Conservation (phyloP, 1,284 basidiomycete genomes). For the Grifola frondosa region DNA sequence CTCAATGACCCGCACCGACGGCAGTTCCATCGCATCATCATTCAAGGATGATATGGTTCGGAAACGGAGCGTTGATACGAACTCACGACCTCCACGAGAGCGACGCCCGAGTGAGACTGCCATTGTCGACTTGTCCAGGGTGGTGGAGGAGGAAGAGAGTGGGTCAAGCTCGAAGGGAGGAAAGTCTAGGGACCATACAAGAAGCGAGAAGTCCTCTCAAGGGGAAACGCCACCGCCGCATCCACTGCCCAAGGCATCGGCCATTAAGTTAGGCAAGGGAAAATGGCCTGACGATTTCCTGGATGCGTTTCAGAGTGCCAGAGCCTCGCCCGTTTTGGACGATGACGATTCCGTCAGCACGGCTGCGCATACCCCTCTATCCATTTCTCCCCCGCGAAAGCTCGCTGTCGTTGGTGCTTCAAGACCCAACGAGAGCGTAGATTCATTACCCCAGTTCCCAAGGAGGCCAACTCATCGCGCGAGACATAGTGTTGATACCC, state of each 20-base stretch:
- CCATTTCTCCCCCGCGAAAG: conserved; percentile 56
- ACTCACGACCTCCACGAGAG: conserved; percentile 41
- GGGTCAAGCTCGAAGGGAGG: conserved; percentile 40
- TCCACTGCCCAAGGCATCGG: conserved; percentile 20
- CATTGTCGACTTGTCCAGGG: conserved; percentile 59
- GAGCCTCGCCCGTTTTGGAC: conserved; percentile 22
- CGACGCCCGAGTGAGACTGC: conserved; percentile 61
- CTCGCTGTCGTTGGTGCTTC: conserved; percentile 49
- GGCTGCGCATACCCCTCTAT: conserved; percentile 38
- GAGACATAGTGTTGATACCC: conserved; percentile 52
- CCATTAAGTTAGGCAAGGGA: conserved; percentile 67
- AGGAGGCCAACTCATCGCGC: conserved; percentile 62
- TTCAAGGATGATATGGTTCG: conserved; percentile 46
- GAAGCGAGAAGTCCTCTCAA: conserved; percentile 10
- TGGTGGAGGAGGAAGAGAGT: conserved; percentile 73
- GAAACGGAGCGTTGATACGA: conserved; percentile 36
- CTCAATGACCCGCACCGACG: conserved; percentile 64
- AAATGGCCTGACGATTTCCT: conserved; percentile 84
- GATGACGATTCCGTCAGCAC: conserved; percentile 22
- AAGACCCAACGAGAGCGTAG: conserved; percentile 46
- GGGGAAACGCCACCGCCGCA: conserved; percentile 35
- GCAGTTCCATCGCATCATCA: conserved; percentile 46
- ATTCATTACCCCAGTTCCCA: conserved; percentile 45
- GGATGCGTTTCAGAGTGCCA: conserved; percentile 47
- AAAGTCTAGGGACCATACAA: conserved; percentile 18